phyloP scores from a whole-genome alignment of 331 rosid genomes.

The Quercus lobata region DNA sequence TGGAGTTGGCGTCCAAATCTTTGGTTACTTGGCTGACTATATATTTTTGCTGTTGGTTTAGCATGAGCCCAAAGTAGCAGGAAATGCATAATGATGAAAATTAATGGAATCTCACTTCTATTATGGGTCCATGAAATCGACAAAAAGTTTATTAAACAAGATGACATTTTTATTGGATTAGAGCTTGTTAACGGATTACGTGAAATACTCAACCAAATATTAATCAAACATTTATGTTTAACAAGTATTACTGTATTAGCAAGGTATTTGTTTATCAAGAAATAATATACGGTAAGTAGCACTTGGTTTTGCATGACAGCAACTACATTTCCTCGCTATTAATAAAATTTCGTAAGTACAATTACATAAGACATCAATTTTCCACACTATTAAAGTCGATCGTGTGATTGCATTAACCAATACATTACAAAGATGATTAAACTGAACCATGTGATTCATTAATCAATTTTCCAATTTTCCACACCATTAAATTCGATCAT shows the following conservation, averaged over 20 bases:
- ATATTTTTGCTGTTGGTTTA: background rate
- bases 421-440: no score
- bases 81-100: background rate
- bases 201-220: background rate
- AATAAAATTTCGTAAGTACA: no score
- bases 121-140: background rate
- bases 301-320: background rate
- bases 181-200: background rate
- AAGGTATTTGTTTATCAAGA: background rate
- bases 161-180: background rate
- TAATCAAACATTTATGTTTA: background rate
- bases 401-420: no score
- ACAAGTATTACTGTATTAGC: background rate
- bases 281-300: background rate
- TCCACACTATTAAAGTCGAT: no score
- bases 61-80: background rate
- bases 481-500: no score
- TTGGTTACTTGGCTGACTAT: constrained; percentile 21
- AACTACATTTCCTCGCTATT: no score
- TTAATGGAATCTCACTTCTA: background rate
- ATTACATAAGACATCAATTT: no score
- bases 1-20: constrained; percentile 26
- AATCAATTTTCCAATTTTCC: no score
- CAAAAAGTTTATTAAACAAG: no score
- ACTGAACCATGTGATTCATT: no score